Evolutionary conservation across 768 basidiomycete species (phyloP).

Genomic region (Flagelloscypha sp.): DNA sequence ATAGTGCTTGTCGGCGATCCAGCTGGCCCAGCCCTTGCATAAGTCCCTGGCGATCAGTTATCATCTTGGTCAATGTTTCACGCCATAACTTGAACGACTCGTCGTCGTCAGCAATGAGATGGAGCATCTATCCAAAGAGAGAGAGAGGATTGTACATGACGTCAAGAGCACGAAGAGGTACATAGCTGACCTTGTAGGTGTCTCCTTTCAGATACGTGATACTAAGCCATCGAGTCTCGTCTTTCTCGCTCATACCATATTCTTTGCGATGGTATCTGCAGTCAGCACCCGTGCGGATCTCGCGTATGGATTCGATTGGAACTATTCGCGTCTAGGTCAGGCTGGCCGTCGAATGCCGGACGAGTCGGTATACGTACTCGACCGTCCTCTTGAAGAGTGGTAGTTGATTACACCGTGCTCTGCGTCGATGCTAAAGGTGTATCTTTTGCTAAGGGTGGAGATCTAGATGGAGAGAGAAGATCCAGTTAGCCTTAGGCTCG

Average conservation of each 20-base stretch:
- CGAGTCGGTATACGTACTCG: conserved; percentile 30
- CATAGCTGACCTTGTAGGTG: no score
- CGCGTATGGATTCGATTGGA: conserved; percentile 56
- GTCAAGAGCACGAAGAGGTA: no score
- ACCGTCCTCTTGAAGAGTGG: conserved; percentile 42
- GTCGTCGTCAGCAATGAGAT: conserved; percentile 45
- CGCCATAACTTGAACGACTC: conserved; percentile 25
- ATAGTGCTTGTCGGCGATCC: conserved; percentile 41
- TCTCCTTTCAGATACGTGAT: conserved; percentile 51
- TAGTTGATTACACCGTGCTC: conserved; percentile 52
- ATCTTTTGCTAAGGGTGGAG: conserved; percentile 48
- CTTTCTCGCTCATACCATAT: conserved; percentile 39
- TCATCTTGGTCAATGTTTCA: conserved; percentile 38
- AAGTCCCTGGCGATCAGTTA: conserved; percentile 39
- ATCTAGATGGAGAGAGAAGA: no score
- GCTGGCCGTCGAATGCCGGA: background rate
- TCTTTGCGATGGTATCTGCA: conserved; percentile 47
- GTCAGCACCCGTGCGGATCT: conserved; percentile 49
- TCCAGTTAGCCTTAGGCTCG: no score
- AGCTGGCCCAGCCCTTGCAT: conserved; percentile 41
- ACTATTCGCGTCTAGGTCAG: conserved; percentile 27
- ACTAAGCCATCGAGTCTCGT: conserved; percentile 52
- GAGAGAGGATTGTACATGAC: no score
- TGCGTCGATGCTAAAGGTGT: conserved; percentile 44
- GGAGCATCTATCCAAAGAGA: no score